phyloP scores from a whole-genome alignment of 306 rosid species.

The Sindora glabra region DNA sequence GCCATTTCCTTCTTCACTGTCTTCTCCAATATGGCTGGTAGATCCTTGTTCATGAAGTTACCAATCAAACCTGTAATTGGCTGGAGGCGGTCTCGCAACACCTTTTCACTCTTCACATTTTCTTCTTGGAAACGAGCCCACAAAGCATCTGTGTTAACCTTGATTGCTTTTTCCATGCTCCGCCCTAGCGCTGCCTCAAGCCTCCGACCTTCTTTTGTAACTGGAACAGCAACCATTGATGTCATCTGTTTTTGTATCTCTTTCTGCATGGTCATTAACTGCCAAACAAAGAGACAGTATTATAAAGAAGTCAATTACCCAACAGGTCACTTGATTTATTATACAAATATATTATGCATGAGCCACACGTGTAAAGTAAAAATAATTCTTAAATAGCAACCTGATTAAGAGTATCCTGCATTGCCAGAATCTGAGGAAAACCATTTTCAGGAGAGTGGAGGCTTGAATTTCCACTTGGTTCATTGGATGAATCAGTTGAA shows the following conservation, averaged over 20 bases:
- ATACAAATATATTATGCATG: not conserved
- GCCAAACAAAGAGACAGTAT: constrained; percentile 14
- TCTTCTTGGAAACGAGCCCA: constrained; percentile 95
- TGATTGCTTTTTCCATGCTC: constrained; percentile 71
- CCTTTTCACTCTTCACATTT: constrained; percentile 72
- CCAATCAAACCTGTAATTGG: constrained; percentile 43
- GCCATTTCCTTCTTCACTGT: constrained; percentile 84
- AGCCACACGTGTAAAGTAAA: not conserved
- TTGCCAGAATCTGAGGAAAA: constrained; percentile 49
- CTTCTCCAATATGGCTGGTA: constrained; percentile 69
- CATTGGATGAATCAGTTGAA: constrained; percentile 50
- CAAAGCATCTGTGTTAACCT: constrained; percentile 68
- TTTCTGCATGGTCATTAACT: constrained; percentile 72
- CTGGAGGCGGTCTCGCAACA: constrained; percentile 56
- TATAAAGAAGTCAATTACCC: constrained; percentile 6
- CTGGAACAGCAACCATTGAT: constrained; percentile 59
- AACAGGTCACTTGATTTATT: not conserved
- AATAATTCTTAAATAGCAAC: constrained; percentile 23
- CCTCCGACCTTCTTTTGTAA: constrained; percentile 86
- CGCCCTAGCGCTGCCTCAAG: constrained; percentile 76
- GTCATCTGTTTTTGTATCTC: constrained; percentile 91
- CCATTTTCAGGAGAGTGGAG: constrained; percentile 47
- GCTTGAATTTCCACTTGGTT: constrained; percentile 49
- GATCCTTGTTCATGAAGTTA: constrained; percentile 72
- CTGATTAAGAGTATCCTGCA: constrained; percentile 88